phyloP scores from a whole-genome alignment of 23 red algal species.

The Porphyridium purpureum region DNA sequence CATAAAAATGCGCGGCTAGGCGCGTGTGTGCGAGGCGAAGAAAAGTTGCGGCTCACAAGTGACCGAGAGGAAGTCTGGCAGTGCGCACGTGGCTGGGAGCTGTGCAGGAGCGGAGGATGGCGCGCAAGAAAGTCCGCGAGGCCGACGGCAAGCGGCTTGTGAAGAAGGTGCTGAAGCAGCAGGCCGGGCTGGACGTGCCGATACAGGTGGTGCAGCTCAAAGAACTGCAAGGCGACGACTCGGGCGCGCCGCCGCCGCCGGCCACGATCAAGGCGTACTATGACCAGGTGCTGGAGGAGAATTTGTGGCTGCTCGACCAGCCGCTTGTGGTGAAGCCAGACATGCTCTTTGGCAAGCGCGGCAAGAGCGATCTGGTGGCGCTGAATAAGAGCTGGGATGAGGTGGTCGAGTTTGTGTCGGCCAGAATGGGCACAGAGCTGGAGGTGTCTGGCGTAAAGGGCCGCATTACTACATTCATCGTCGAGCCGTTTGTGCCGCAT shows the following conservation, averaged over 20 bases:
- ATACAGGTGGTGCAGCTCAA: constrained; percentile 4
- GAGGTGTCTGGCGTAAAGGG: constrained; percentile 62
- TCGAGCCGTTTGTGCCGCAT: constrained; percentile 83
- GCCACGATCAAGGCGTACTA: constrained; percentile 37
- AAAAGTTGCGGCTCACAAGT: too few species aligned
- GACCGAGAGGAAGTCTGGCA: too few species aligned
- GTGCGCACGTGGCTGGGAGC: not conserved
- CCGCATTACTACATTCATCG: constrained; percentile 57
- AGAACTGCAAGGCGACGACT: constrained; percentile 2
- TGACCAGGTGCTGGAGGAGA: constrained; percentile 9
- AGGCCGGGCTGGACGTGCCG: not conserved
- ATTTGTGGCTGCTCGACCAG: constrained; percentile 44
- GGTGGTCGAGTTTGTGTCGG: constrained; percentile 26
- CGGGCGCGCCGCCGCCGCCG: too few species aligned
- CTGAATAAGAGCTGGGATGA: constrained; percentile 38
- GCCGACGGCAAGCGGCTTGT: constrained; percentile 85
- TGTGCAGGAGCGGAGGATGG: constrained; percentile 20
- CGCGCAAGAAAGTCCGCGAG: constrained; percentile 95
- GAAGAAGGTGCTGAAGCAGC: constrained; percentile 23
- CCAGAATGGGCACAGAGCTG: constrained; percentile 36
- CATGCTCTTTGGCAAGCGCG: constrained; percentile 96
- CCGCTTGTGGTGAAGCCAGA: constrained; percentile 95
- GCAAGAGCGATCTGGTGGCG: constrained; percentile 85
- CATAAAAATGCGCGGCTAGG: too few species aligned
- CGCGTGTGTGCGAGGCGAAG: too few species aligned